Evolutionary conservation across 2,329 filamentous ascomycete genomes (phyloP), one percentile per base, ranked within the genome.

Genomic region (Sporothrix schenckii): DNA sequence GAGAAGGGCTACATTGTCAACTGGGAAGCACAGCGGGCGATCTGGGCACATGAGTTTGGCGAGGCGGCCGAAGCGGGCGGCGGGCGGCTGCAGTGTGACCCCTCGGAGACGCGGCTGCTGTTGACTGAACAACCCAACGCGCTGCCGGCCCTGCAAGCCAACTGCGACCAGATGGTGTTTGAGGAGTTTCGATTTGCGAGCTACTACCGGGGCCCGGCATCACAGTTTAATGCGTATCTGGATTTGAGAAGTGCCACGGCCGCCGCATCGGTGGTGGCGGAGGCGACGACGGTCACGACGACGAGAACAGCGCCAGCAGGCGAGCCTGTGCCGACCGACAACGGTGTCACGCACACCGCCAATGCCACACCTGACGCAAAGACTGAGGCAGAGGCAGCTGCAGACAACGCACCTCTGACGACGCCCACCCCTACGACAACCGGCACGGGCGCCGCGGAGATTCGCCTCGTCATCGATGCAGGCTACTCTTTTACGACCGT

Each of bases 81-180:
- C 0, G 54, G 39, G 24, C 83, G 85, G 39, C 81, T 89, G 75
- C 86, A 84, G 75, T 93, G 91, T 78, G 90, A 96, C 75, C 92
- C 94, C 0, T 83, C 86, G 68, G 90, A 94, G 69, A 95, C 93
- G n/a, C 90, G 93, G 63, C 81, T 99, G 70, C 81, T 99, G 4
- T 85, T 98, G 66, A 89, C 92, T 1, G 95, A 99, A 79, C 91
- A 93, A 60, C 91, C 93, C 4, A 97, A 96, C 80, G 89, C 90
- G 4, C 85, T 97, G 70, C 89, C 91, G 0, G 88, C 89, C 14
- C 81, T 99, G 73, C 93, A 97, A 80, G 88, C 90, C 52, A 95
- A 97, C 78, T 93, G 92, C 75, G 95, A 99, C 77, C 94, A 99
- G 82, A 93, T 99, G 77, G 88, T 98, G 1, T 98, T 99, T 83